These are phyloP conservation scores for Adenanthera pavonina DNA, from an alignment of 306 rosid genomes.

Conservation along the genomic window DNA sequence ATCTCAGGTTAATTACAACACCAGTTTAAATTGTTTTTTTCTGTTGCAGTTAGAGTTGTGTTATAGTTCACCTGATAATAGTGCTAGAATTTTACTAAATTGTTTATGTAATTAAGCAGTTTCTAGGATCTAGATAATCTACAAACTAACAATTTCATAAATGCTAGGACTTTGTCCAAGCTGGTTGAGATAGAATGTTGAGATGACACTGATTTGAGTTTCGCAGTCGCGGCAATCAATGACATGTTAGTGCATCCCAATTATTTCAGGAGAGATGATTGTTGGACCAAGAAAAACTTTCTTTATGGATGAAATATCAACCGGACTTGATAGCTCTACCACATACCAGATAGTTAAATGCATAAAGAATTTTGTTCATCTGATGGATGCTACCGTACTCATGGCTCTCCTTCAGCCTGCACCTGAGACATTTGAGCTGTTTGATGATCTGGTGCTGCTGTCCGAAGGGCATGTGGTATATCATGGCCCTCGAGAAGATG, in stretches of 20 bases:
- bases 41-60: constrained; percentile 6
- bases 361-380: constrained; percentile 76
- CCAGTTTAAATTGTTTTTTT: constrained; percentile 1
- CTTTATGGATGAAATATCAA: constrained; percentile 94
- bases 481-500: constrained; percentile 79
- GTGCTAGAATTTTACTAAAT: no score
- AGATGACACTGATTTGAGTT: constrained; percentile 17
- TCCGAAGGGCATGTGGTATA: constrained; percentile 80
- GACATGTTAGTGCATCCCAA: constrained; percentile 10
- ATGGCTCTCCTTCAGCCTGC: constrained; percentile 97
- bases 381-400: constrained; percentile 79
- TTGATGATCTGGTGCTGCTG: constrained; percentile 78
- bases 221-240: constrained; percentile 16
- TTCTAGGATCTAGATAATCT: constrained; percentile 1
- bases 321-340: constrained; percentile 93
- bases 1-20: background rate
- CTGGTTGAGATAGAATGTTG: constrained; percentile 8
- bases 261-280: constrained; percentile 77
- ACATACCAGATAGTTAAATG: constrained; percentile 88
- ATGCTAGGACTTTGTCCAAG: background rate
- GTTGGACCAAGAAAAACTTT: constrained; percentile 88
- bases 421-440: constrained; percentile 87
- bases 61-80: constrained; percentile 1
- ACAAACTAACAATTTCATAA: background rate
- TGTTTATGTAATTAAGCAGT: background rate